Percentiles rank a stretch among this genome's conserved stretches.
Evolutionary conservation across 768 basidiomycete genomes (phyloP).

Genomic region (Aureoboletus auriporus): DNA sequence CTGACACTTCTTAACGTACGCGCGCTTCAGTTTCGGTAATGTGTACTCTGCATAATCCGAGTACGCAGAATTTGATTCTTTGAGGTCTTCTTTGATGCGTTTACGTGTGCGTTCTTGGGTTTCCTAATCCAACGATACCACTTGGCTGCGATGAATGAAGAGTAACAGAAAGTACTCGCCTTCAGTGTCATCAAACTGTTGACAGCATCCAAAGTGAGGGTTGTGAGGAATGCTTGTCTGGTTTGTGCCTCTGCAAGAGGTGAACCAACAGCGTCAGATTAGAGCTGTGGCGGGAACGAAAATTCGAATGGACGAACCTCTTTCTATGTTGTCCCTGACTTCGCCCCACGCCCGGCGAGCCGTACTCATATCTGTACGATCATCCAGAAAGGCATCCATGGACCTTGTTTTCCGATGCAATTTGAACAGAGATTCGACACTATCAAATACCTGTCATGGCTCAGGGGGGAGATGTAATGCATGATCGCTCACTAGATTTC

Average conservation of each 20-base stretch:
- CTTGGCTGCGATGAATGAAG: background rate
- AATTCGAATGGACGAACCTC: constrained; percentile 45
- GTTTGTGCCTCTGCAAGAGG: constrained; percentile 67
- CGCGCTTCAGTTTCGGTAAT: constrained; percentile 77
- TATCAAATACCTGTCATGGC: constrained; percentile 27
- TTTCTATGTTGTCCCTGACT: constrained; percentile 78
- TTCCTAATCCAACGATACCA: constrained; percentile 46
- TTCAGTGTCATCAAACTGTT: constrained; percentile 62
- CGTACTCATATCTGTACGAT: constrained; percentile 60
- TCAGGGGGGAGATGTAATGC: background rate
- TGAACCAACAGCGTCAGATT: constrained; percentile 1
- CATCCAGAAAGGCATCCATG: constrained; percentile 69
- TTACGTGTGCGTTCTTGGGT: constrained; percentile 90
- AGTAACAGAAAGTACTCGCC: constrained; percentile 35
- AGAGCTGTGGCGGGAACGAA: background rate
- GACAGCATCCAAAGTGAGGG: constrained; percentile 71
- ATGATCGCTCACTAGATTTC: constrained; percentile 64
- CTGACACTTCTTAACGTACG: constrained; percentile 80
- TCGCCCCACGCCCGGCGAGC: constrained; percentile 78
- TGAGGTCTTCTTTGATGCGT: constrained; percentile 87
- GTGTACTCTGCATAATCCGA: constrained; percentile 75
- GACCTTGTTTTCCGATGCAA: constrained; percentile 69
- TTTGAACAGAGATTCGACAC: constrained; percentile 69
- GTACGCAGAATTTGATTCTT: constrained; percentile 71
- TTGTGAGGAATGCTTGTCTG: constrained; percentile 71